phyloP scores from a whole-genome alignment of 2,329 filamentous ascomycete genomes.

The Xylaria sp. region DNA sequence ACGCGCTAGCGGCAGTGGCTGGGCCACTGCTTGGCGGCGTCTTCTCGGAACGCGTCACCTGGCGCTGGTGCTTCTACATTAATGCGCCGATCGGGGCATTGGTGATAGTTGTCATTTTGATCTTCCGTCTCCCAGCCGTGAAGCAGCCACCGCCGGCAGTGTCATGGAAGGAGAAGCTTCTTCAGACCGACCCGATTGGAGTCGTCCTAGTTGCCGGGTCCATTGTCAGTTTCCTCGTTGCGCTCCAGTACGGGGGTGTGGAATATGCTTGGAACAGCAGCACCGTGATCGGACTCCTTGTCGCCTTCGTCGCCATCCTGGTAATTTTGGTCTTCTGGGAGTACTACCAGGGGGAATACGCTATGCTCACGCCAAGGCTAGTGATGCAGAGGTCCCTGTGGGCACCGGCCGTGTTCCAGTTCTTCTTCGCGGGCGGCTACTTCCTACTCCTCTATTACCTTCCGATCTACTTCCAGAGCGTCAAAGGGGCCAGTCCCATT shows the following conservation, averaged over 20 bases:
- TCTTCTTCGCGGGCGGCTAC: not conserved
- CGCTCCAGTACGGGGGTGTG: conserved; percentile 43
- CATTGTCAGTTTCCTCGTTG: conserved; percentile 38
- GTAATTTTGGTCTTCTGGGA: conserved; percentile 48
- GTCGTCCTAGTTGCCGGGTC: conserved; percentile 31
- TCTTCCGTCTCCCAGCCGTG: too few relatives aligned
- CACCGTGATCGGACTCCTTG: conserved; percentile 46
- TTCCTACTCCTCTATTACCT: not conserved
- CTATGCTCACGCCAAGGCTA: not conserved
- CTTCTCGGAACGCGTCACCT: conserved; percentile 39
- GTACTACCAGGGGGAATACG: conserved; percentile 34
- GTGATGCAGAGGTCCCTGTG: not conserved
- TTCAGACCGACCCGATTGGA: conserved; percentile 37
- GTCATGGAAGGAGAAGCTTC: conserved; percentile 27
- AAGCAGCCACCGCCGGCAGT: conserved; percentile 31
- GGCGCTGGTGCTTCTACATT: conserved; percentile 46
- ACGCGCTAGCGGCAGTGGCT: conserved; percentile 39
- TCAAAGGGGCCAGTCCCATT: not conserved
- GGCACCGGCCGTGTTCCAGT: not conserved
- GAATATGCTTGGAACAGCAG: conserved; percentile 20
- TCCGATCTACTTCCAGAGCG: not conserved
- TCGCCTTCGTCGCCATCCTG: conserved; percentile 46
- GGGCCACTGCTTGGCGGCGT: conserved; percentile 43
- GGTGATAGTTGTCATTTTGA: conserved; percentile 33
- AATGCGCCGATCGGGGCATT: conserved; percentile 43